These are phyloP conservation scores for Euphrasia confusa DNA, from an alignment of 257 asterid genomes.

Conservation along the genomic window DNA sequence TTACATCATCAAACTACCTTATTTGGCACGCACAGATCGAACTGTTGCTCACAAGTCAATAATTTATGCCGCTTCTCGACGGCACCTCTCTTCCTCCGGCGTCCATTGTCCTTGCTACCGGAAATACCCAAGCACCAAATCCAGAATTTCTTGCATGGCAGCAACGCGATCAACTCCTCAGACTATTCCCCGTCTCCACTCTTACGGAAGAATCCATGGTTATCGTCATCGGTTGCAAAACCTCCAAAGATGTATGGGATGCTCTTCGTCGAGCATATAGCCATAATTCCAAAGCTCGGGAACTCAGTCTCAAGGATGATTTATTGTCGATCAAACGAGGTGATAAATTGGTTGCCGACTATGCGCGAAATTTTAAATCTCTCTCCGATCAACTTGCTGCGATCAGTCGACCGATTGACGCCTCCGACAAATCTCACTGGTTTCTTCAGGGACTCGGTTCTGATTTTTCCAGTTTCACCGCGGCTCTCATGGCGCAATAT, in stretches of 20 bases:
- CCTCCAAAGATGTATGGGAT: not conserved
- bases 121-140: not conserved
- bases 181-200: not conserved
- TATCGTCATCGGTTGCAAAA: not conserved
- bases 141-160: not conserved
- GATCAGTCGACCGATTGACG: not conserved
- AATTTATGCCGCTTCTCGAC: no score
- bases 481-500: not conserved
- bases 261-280: not conserved
- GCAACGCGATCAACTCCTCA: not conserved
- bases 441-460: not conserved
- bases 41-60: no score
- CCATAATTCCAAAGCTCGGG: not conserved
- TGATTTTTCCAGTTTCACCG: not conserved
- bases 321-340: not conserved
- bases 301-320: not conserved
- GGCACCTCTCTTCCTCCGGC: no score
- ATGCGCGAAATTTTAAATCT: not conserved
- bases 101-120: no score
- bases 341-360: not conserved
- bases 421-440: not conserved
- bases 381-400: not conserved
- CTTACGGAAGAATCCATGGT: not conserved
- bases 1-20: no score
- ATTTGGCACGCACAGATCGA: no score